A percentile compares a stretch with the other conserved stretches of the same genome.
Evolutionary conservation across 345 rosid genomes (phyloP).

Genomic region (Cochlearia excelsa): DNA sequence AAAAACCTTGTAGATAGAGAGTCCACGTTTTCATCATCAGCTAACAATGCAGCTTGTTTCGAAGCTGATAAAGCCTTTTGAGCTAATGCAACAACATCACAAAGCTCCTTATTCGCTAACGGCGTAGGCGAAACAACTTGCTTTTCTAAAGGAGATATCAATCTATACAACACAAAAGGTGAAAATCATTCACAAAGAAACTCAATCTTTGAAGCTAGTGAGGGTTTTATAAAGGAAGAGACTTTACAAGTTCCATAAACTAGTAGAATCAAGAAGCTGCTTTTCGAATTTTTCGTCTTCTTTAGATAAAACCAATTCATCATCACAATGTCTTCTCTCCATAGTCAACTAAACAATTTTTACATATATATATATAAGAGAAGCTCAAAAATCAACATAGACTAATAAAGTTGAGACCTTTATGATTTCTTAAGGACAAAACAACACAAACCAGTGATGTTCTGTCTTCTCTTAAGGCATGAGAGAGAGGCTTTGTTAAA

Average conservation of each 20-base stretch:
- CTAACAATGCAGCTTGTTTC: constrained; percentile 56
- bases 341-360: constrained; percentile 34
- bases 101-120: constrained; percentile 36
- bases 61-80: constrained; percentile 72
- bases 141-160: constrained; percentile 39
- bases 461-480: constrained; percentile 50
- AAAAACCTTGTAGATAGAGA: constrained; percentile 54
- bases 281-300: constrained; percentile 45
- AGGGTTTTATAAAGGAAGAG: constrained; percentile 12
- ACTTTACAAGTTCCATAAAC: constrained; percentile 61
- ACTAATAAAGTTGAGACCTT: constrained; percentile 16
- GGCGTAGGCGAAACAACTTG: constrained; percentile 27
- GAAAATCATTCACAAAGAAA: constrained; percentile 12
- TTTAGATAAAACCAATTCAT: constrained; percentile 30
- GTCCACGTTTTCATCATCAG: constrained; percentile 41
- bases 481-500: constrained; percentile 36
- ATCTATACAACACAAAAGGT: constrained; percentile 36
- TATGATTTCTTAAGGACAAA: not conserved
- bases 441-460: constrained; percentile 47
- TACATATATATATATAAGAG: too few relatives aligned
- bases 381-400: not conserved
- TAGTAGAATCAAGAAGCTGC: constrained; percentile 45
- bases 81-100: constrained; percentile 53
- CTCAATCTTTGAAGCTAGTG: not conserved
- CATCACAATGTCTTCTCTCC: constrained; percentile 44